Evolutionary conservation across 2,329 filamentous ascomycete genomes (phyloP), one percentile per base, ranked within the genome.

Genomic region (Chaetomium strumarium): DNA sequence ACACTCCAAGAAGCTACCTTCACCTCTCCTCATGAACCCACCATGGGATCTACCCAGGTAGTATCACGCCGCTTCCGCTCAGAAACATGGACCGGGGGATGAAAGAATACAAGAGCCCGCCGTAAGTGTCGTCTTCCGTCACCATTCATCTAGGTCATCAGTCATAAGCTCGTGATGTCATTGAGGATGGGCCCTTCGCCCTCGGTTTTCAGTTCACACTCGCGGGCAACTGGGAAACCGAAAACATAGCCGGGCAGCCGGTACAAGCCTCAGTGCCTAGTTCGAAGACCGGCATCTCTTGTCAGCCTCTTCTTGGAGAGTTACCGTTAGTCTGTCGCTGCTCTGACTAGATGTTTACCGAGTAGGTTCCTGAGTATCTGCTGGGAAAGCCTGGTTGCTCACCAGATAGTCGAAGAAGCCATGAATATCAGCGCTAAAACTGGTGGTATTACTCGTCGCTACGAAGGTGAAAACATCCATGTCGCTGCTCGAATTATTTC

Each of bases 401-500:
- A 67, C 67, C 30, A 83, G 63, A 59, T 81, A 81, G 9, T 67
- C 69, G 53, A 79, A 69, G 66, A 83, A 83, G 1, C 70, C 65
- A 57, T 70, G 70, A 57, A 80, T 55, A 59, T 83, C 77, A 20
- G 72, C 78, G 31, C 64, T 71, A 66, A 79, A 83, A 63, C 51
- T 70, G 9, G 67, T 70, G 14, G 74, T 67, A 8, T 71, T 61
- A 30, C 66, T 70, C 12, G 34, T 31, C 8, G 52, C 50, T 51
- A 58, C 17, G 39, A 62, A 84, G 59, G 73, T 78, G 67, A 75
- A 84, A 4, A 84, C 80, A 3, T 72, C 75, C 63, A 72, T 81
- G 44, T 64, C 59, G 20, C 76, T 76, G 57, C 24, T 24, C 24
- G 24, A 4, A 4, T 83, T 82, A 9, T 66, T 67, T 10, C 80